Percentiles rank a stretch among this genome's conserved stretches.
These are phyloP conservation scores for Globisporangium sylvaticum DNA, from an alignment of 352 stramenopile species.

Conservation along the genomic window DNA sequence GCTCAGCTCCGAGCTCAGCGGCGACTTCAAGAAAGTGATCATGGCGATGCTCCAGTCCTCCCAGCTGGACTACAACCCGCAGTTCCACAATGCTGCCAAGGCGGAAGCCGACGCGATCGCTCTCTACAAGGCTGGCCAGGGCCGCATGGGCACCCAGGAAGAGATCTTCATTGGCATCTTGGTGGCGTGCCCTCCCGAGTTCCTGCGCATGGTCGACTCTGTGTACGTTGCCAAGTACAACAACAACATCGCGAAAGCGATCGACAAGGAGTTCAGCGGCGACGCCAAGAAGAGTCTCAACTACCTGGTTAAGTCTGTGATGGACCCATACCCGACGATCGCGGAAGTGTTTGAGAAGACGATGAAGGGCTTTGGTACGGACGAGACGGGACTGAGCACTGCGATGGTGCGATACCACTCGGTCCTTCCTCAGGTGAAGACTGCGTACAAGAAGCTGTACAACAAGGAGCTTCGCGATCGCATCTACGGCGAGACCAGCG, in stretches of 20 bases:
- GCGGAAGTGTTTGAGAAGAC: conserved; percentile 67
- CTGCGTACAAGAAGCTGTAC: conserved; percentile 53
- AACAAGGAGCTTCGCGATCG: conserved; percentile 55
- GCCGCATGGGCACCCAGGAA: conserved; percentile 69
- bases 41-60: conserved; percentile 63
- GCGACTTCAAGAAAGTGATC: conserved; percentile 72
- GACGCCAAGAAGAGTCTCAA: conserved; percentile 69
- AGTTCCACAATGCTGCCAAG: conserved; percentile 60
- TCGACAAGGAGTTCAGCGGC: conserved; percentile 82
- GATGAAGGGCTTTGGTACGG: conserved; percentile 68
- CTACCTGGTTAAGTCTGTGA: conserved; percentile 45
- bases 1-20: conserved; percentile 63
- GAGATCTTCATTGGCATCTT: conserved; percentile 63
- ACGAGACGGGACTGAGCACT: conserved; percentile 54
- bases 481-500: conserved; percentile 55
- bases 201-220: conserved; percentile 60
- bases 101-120: conserved; percentile 56
- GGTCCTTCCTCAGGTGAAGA: conserved; percentile 48
- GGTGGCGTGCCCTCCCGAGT: conserved; percentile 51
- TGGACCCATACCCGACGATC: conserved; percentile 66
- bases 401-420: conserved; percentile 58
- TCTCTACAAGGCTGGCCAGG: conserved; percentile 78
- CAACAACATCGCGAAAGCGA: conserved; percentile 71
- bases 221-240: conserved; percentile 78
- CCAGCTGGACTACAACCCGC: conserved; percentile 48